These are phyloP conservation scores for Truncatella angustata DNA, from an alignment of 2,329 filamentous ascomycete genomes.

Conservation along the genomic window DNA sequence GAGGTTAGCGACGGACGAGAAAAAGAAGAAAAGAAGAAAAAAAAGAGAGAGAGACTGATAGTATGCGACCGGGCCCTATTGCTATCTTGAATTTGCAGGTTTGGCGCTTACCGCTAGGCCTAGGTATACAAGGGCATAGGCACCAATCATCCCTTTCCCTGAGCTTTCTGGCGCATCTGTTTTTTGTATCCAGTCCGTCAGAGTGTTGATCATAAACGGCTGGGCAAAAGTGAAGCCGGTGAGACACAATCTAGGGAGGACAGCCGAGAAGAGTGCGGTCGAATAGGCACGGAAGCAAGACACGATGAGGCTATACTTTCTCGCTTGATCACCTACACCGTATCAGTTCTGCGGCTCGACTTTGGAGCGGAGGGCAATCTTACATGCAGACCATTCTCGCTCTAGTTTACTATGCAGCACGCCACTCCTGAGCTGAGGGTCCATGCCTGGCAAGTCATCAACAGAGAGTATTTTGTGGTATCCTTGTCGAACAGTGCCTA, in stretches of 20 bases:
- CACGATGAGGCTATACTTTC: neutral
- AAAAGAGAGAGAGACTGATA: neutral
- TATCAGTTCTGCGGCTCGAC: neutral
- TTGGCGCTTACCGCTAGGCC: constrained; percentile 23
- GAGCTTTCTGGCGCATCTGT: neutral
- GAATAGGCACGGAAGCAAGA: neutral
- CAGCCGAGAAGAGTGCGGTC: constrained; percentile 5
- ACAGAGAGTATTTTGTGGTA: constrained; percentile 8
- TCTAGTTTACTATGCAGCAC: neutral
- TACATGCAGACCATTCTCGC: neutral
- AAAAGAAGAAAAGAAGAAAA: neutral
- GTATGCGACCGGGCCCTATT: neutral
- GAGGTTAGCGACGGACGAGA: neutral
- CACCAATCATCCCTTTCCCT: neutral
- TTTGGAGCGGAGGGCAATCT: neutral
- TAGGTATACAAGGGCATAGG: constrained; percentile 20
- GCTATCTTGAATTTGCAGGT: neutral
- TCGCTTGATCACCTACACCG: neutral
- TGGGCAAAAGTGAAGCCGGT: constrained; percentile 14
- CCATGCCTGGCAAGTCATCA: neutral
- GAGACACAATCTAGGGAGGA: constrained; percentile 12
- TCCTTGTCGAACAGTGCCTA: constrained; percentile 10
- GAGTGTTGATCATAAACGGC: constrained; percentile 15
- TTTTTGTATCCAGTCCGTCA: neutral
- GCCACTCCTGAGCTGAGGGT: neutral